phyloP scores from a whole-genome alignment of 1,284 basidiomycete genomes.

The Ceratobasidium sp. region DNA sequence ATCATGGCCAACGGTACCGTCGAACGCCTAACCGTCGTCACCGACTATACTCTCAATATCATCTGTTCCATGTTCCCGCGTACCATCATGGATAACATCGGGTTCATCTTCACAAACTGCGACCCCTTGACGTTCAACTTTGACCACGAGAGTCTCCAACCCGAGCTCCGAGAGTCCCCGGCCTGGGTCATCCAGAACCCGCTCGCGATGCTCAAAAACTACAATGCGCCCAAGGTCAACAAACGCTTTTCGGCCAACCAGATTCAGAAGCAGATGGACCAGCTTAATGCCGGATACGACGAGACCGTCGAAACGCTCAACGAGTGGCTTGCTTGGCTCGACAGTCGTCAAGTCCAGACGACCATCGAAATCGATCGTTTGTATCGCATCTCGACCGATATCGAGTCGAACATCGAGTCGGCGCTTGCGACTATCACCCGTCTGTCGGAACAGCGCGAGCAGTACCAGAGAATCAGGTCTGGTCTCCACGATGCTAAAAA shows the following conservation, averaged over 20 bases:
- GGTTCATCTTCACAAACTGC: slow-evolving; percentile 55
- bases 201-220: slow-evolving; percentile 20
- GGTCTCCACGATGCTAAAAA: not conserved
- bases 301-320: slow-evolving; percentile 14
- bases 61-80: slow-evolving; percentile 54
- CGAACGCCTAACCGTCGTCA: slow-evolving; percentile 51
- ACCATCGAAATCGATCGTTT: slow-evolving; percentile 25
- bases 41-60: slow-evolving; percentile 54
- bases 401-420: slow-evolving; percentile 24
- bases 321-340: slow-evolving; percentile 21
- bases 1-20: slow-evolving; percentile 54
- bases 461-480: not conserved
- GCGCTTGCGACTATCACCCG: slow-evolving; percentile 6
- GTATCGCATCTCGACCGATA: not conserved
- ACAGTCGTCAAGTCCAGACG: not conserved
- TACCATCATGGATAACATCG: slow-evolving; percentile 54
- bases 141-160: slow-evolving; percentile 48
- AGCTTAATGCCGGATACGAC: not conserved
- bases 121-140: slow-evolving; percentile 53
- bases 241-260: no score
- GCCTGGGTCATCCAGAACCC: slow-evolving; percentile 31
- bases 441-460: not conserved
- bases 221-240: not conserved
- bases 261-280: not conserved
- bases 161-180: slow-evolving; percentile 3